Evolutionary conservation across 495 filamentous ascomycete species (phyloP), one percentile per base, ranked within the genome.

Genomic region (Aspergillus ostianus): DNA sequence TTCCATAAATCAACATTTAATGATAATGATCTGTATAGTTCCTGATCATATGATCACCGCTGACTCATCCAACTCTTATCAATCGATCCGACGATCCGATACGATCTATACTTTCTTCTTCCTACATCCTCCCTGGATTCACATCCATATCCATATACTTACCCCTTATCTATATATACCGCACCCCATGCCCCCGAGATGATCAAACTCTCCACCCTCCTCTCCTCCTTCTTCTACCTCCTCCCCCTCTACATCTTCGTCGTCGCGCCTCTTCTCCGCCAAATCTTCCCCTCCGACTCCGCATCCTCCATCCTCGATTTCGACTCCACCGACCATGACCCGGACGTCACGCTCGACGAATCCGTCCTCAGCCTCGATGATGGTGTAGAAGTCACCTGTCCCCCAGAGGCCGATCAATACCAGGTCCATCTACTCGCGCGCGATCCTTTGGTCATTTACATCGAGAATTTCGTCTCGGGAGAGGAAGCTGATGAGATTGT

Each of bases 391-490:
- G 64, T 72, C 17, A 70, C 59, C 30, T 80, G 77, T 36, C 64
- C 70, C 29, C 57, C 62, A 4, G 36, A 41, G 12, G 36, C 36
- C 0, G 67, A 72, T 3, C 64, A 60, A 0, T 80, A 79, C 63
- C 60, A 58, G 13, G 65, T 73, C 29, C 76, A 78, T 51, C 67
- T 85, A 2, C 70, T 87, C 12, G 79, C 74, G 9, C 69, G 71
- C 17, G 72, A 81, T 13, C 84, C 84, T 4, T 62, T 86, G 55
- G 69, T 86, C 27, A 73, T 85, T 7, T 86, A 86, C 65, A 77
- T 86, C 52, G 76, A 82, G 67, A 70, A 73, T 57, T 86, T 86
- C 67, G 62, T 86, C 23, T 77, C 72, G 15, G 65, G 61, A 4
- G 55, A 64, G 0, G 84, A 87, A 66, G 74, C 77, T 4, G 71